A percentile compares a stretch with the other conserved stretches of the same genome.
phyloP scores from a whole-genome alignment of 805 yeast genomes.

The Vanderwaltozyma polyspora region DNA sequence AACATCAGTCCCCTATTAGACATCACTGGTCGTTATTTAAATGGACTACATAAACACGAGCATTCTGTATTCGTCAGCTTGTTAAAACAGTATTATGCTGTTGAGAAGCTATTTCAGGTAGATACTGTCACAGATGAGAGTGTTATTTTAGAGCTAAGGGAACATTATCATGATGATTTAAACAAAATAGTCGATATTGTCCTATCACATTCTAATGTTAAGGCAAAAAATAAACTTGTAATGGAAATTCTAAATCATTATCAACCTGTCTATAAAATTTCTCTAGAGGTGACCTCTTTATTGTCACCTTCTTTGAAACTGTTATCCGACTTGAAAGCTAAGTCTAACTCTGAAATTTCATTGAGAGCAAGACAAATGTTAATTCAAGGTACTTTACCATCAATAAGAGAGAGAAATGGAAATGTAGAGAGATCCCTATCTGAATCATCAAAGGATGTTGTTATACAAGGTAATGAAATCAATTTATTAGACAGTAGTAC shows the following conservation, averaged over 20 bases:
- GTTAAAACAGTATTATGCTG: conserved; percentile 59
- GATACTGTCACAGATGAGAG: conserved; percentile 74
- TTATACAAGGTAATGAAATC: not conserved
- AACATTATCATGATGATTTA: conserved; percentile 68
- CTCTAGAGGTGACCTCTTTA: conserved; percentile 53
- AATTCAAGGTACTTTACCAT: conserved; percentile 93
- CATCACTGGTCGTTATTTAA: conserved; percentile 55
- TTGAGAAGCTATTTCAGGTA: conserved; percentile 71
- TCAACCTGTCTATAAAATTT: conserved; percentile 62
- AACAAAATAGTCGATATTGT: conserved; percentile 58
- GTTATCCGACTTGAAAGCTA: conserved; percentile 77
- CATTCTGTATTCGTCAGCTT: conserved; percentile 59
- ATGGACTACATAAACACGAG: conserved; percentile 79
- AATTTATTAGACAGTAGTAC: conserved; percentile 10
- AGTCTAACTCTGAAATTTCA: conserved; percentile 85
- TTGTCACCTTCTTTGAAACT: conserved; percentile 63
- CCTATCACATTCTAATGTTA: conserved; percentile 84
- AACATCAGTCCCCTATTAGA: conserved; percentile 45
- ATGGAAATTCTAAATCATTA: conserved; percentile 75
- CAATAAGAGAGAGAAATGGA: conserved; percentile 89
- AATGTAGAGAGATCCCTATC: conserved; percentile 91
- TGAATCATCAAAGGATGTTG: conserved; percentile 50
- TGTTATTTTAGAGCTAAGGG: conserved; percentile 76
- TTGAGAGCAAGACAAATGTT: conserved; percentile 90
- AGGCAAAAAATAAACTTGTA: conserved; percentile 82